These are phyloP conservation scores for Cladorrhinum sp. DNA, from an alignment of 2,329 filamentous ascomycete genomes.

Conservation along the genomic window DNA sequence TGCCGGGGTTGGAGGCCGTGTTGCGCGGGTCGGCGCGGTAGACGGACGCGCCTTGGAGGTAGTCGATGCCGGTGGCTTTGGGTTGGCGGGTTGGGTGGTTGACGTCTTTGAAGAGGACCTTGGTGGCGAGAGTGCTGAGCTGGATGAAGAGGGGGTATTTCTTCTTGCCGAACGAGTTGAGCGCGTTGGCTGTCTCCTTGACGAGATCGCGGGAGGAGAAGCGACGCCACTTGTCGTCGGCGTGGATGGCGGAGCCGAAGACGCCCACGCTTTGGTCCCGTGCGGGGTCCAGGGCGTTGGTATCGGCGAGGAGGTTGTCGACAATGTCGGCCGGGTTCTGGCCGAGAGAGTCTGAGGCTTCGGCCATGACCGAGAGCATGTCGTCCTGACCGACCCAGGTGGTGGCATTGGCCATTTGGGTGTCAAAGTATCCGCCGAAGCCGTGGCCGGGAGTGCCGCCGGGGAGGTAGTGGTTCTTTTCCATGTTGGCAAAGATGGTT, in stretches of 20 bases:
- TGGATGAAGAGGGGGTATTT: constrained; percentile 25
- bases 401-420: constrained; percentile 18
- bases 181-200: constrained; percentile 23
- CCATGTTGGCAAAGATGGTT: constrained; percentile 40
- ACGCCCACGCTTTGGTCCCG: constrained; percentile 31
- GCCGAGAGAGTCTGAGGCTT: constrained; percentile 15
- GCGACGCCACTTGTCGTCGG: constrained; percentile 18
- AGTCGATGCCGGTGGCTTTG: constrained; percentile 35
- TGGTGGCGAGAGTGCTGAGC: constrained; percentile 36
- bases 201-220: constrained; percentile 28
- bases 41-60: constrained; percentile 32
- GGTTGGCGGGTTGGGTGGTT: constrained; percentile 24
- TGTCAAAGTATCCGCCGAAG: constrained; percentile 39
- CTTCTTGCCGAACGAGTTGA: constrained; percentile 20
- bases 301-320: constrained; percentile 21
- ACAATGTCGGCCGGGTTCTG: constrained; percentile 16
- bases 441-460: constrained; percentile 40
- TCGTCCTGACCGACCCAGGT: constrained; percentile 13
- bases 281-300: constrained; percentile 21
- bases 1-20: constrained; percentile 21
- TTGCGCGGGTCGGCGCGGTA: constrained; percentile 35
- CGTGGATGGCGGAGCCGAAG: constrained; percentile 27
- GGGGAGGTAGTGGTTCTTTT: constrained; percentile 42
- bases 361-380: constrained; percentile 11
- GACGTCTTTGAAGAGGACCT: constrained; percentile 36